Evolutionary conservation across 495 filamentous ascomycete genomes (phyloP).

Genomic region (Pyronema domesticum): DNA sequence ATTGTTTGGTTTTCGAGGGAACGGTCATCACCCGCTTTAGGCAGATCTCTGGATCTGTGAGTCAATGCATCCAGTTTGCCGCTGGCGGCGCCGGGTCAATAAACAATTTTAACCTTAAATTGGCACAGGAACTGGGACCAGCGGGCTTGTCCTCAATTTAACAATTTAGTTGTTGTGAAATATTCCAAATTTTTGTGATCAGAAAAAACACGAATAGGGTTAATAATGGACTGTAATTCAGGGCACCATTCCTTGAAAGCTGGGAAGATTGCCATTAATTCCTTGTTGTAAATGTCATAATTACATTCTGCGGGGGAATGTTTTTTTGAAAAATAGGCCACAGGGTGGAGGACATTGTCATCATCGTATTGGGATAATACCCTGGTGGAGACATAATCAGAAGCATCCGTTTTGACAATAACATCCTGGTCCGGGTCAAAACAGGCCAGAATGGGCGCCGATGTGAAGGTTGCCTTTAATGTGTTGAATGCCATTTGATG

Average conservation of each 20-base stretch:
- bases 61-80: conserved; percentile 8
- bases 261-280: no score
- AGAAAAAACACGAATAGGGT: no score
- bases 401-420: conserved; percentile 5
- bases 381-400: conserved; percentile 3
- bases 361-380: conserved; percentile 4
- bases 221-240: no score
- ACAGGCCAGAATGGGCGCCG: not conserved
- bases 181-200: conserved; percentile 22
- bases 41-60: conserved; percentile 6
- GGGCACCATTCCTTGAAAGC: no score
- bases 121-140: conserved; percentile 5
- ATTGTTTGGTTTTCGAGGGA: no score
- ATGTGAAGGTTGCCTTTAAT: not conserved
- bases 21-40: no score
- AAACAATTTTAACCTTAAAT: conserved; percentile 10
- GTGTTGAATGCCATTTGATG: no score
- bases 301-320: conserved; percentile 4
- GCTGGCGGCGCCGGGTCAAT: conserved; percentile 5
- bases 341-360: not conserved
- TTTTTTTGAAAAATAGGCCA: conserved; percentile 7
- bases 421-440: conserved; percentile 1
- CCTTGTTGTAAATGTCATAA: no score
- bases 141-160: not conserved
- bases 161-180: conserved; percentile 11